These are phyloP conservation scores for Fusarium sp. DNA, from an alignment of 2,329 filamentous ascomycete species.

Conservation along the genomic window DNA sequence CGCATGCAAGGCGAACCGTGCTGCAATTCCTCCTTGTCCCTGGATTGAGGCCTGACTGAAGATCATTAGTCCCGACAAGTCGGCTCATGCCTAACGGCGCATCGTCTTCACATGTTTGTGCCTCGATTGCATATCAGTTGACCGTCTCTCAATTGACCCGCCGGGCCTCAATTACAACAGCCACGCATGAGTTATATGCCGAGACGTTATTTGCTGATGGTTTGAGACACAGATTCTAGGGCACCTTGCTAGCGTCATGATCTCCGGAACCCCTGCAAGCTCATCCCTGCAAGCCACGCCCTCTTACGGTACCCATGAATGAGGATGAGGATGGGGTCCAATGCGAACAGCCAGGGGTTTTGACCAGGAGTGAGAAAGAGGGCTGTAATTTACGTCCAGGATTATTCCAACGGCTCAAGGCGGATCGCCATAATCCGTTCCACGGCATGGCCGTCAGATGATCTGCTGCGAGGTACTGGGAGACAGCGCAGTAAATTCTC, in stretches of 20 bases:
- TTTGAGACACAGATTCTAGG: constrained; percentile 7
- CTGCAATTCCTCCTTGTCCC: constrained; percentile 1
- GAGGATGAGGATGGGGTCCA: constrained; percentile 5
- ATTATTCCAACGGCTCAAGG: constrained; percentile 31
- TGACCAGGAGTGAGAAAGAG: not conserved
- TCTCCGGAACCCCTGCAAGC: constrained; percentile 42
- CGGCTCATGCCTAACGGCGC: not conserved
- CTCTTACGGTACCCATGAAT: constrained; percentile 4
- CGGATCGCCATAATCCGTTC: constrained; percentile 21
- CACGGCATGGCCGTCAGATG: constrained; percentile 13
- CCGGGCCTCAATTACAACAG: constrained; percentile 14
- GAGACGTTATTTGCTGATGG: constrained; percentile 17
- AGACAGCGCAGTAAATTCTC: constrained; percentile 15
- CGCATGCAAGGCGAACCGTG: not conserved
- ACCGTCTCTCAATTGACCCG: constrained; percentile 2
- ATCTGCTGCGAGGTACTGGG: constrained; percentile 7
- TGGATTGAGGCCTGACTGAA: constrained; percentile 14
- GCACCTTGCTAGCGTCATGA: constrained; percentile 43
- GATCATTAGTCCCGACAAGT: constrained; percentile 14
- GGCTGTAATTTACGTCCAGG: constrained; percentile 34
- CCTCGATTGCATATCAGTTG: not conserved
- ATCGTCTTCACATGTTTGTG: constrained; percentile 8
- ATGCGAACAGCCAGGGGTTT: constrained; percentile 14
- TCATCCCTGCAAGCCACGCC: constrained; percentile 39
- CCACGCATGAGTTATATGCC: constrained; percentile 25